These are phyloP conservation scores for Davidsoniella eucalypti DNA, from an alignment of 2,329 filamentous ascomycete genomes.

Conservation along the genomic window DNA sequence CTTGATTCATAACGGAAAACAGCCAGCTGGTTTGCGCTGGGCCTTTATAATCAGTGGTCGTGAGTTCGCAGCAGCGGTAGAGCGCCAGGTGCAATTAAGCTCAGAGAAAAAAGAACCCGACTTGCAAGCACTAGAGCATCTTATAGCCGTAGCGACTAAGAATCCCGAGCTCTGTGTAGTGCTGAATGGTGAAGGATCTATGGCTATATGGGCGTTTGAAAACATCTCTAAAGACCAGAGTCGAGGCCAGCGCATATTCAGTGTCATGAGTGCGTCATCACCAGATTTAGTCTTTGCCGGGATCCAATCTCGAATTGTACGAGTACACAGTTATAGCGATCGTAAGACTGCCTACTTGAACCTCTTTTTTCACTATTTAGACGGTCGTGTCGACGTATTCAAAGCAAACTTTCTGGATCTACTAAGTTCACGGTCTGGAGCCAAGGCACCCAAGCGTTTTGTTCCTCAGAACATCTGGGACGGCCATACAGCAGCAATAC, in stretches of 20 bases:
- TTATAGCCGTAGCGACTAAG: constrained; percentile 72
- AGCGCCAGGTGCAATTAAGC: constrained; percentile 49
- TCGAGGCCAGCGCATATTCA: constrained; percentile 59
- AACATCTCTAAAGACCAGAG: constrained; percentile 48
- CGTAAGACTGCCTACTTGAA: constrained; percentile 17
- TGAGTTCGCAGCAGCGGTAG: constrained; percentile 62
- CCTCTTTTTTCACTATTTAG: constrained; percentile 68
- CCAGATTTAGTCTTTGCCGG: constrained; percentile 32
- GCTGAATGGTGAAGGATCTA: constrained; percentile 64
- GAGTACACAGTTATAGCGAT: constrained; percentile 4
- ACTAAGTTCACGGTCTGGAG: constrained; percentile 45
- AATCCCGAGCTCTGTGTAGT: constrained; percentile 78
- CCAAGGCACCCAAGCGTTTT: constrained; percentile 42
- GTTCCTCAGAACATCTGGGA: constrained; percentile 55
- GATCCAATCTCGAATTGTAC: constrained; percentile 1
- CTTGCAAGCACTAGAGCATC: constrained; percentile 52
- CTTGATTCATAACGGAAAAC: constrained; percentile 15
- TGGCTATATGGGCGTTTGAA: constrained; percentile 88
- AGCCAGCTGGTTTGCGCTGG: constrained; percentile 31
- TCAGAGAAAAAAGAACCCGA: constrained; percentile 8
- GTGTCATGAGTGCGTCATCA: constrained; percentile 61
- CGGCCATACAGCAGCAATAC: constrained; percentile 64
- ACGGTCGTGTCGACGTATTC: constrained; percentile 70
- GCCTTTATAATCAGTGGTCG: constrained; percentile 70
- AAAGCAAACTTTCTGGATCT: constrained; percentile 62